phyloP scores from a whole-genome alignment of 1,139 yeast genomes.

The Sugiyamaella sp. region DNA sequence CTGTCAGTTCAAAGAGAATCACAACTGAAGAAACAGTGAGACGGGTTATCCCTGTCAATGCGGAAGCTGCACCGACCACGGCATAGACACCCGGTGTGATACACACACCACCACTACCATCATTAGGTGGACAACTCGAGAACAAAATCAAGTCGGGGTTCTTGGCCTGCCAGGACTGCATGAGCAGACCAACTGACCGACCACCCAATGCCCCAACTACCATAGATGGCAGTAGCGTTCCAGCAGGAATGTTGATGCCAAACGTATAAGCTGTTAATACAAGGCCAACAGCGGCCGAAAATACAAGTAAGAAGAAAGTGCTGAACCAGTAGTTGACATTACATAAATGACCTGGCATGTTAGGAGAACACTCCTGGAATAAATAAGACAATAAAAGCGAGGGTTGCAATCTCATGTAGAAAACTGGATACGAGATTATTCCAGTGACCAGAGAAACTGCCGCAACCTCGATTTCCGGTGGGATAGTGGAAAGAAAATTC shows the following conservation, averaged over 20 bases:
- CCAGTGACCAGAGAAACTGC: slow-evolving; percentile 55
- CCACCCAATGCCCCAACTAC: slow-evolving; percentile 74
- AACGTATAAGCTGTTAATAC: slow-evolving; percentile 63
- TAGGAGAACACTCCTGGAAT: slow-evolving; percentile 61
- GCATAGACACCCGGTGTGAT: slow-evolving; percentile 95
- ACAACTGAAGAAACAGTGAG: slow-evolving; percentile 91
- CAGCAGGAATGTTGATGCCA: slow-evolving; percentile 73
- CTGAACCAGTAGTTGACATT: slow-evolving; percentile 39
- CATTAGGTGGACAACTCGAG: slow-evolving; percentile 49
- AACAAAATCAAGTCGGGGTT: slow-evolving; percentile 36
- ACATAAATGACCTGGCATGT: slow-evolving; percentile 42
- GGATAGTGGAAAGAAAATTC: slow-evolving; percentile 16
- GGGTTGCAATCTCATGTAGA: slow-evolving; percentile 58
- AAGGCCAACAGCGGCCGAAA: slow-evolving; percentile 57
- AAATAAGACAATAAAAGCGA: slow-evolving; percentile 58
- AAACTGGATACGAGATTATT: slow-evolving; percentile 57
- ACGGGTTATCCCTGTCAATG: slow-evolving; percentile 90
- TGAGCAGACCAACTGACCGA: slow-evolving; percentile 63
- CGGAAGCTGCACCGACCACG: slow-evolving; percentile 96
- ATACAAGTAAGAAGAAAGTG: slow-evolving; percentile 43
- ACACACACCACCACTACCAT: slow-evolving; percentile 52
- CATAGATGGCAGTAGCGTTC: slow-evolving; percentile 71
- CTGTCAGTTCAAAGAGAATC: slow-evolving; percentile 93
- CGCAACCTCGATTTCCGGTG: slow-evolving; percentile 52
- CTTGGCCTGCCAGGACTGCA: slow-evolving; percentile 43